Evolutionary conservation across 805 yeast species (phyloP).

Genomic region (Candida ponderosae): DNA sequence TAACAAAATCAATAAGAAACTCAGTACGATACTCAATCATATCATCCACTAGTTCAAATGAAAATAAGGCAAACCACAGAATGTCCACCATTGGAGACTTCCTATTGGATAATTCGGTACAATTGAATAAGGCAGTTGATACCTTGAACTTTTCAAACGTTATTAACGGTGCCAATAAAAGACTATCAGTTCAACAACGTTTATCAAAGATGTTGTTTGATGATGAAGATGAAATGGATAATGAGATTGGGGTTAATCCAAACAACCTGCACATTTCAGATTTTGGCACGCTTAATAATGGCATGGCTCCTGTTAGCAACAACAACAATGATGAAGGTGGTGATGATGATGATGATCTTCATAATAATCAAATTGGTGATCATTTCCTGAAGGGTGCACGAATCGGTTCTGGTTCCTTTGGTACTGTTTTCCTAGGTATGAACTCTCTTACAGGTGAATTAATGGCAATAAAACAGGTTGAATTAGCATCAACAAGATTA

Average conservation of each 20-base stretch:
- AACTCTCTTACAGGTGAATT: slow-evolving; percentile 88
- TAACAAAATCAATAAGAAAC: slow-evolving; percentile 75
- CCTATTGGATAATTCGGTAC: slow-evolving; percentile 44
- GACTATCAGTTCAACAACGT: not conserved
- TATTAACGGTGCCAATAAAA: too few relatives aligned
- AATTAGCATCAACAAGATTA: slow-evolving; percentile 53
- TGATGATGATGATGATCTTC: slow-evolving; percentile 6
- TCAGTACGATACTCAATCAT: slow-evolving; percentile 76
- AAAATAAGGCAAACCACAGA: slow-evolving; percentile 8
- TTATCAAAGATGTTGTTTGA: slow-evolving; percentile 3
- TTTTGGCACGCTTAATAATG: too few relatives aligned
- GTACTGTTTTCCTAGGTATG: slow-evolving; percentile 88
- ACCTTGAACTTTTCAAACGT: slow-evolving; percentile 4
- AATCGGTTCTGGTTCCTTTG: slow-evolving; percentile 93
- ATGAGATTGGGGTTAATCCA: slow-evolving; percentile 32
- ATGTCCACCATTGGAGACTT: slow-evolving; percentile 58
- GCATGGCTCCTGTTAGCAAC: too few relatives aligned
- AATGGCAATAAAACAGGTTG: slow-evolving; percentile 96
- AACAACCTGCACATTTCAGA: slow-evolving; percentile 21
- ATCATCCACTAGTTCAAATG: slow-evolving; percentile 27
- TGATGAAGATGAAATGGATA: slow-evolving; percentile 24
- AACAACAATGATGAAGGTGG: slow-evolving; percentile 10
- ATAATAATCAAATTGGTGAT: slow-evolving; percentile 49
- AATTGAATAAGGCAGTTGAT: slow-evolving; percentile 32
- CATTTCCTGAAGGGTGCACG: slow-evolving; percentile 66